Evolutionary conservation across 2,329 filamentous ascomycete species (phyloP), one percentile per base, ranked within the genome.

Genomic region (Elsinoe necatrix): DNA sequence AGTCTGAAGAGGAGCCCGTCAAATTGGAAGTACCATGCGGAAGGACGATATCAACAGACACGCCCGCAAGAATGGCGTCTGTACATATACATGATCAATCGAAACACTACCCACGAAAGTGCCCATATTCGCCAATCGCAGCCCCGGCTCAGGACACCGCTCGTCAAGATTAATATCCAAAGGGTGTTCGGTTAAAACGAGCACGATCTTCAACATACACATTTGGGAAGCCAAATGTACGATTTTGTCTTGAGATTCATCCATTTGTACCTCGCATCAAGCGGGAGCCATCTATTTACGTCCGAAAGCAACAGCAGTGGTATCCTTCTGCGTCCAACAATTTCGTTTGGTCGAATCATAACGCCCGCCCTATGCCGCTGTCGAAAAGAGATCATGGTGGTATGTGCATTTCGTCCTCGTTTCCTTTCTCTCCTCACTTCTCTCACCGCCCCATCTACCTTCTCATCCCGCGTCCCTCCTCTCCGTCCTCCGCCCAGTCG

Each of bases 191-290:
- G 9, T 29, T 4, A 29, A 4, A 29, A 29, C 27, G 27, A 29
- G 27, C 27, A 4, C 27, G n/a, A n/a, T 29, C 27, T 4, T 9
- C 27, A 29, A 9, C 27, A 9, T 29, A 29, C 27, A 29, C 27
- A 29, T 29, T 9, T 29, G 9, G 4, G 27, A 29, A 29, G 27
- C 27, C 4, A 9, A 29, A 4, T 9, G 9, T 9, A 4, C 27
- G 9, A 29, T 25, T 9, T 20, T 35, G 29, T 18, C 18, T 16
- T 35, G 31, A 18, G 48, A 9, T 12, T 52, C 48, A 29, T 34
- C 41, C 48, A 52, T 52, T 52, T 52, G 25, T 37, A 35, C 48
- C 48, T 52, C 48, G 48, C 48, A 35, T 52, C 48, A 37, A 52
- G 48, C 48, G 48, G 31, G 29, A 29, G 31, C 18, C 48, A 52